A percentile compares a stretch with the other conserved stretches of the same genome.
Conservation (phyloP, 2,329 filamentous ascomycete species). For the Paraphaeosphaeria minitans region DNA sequence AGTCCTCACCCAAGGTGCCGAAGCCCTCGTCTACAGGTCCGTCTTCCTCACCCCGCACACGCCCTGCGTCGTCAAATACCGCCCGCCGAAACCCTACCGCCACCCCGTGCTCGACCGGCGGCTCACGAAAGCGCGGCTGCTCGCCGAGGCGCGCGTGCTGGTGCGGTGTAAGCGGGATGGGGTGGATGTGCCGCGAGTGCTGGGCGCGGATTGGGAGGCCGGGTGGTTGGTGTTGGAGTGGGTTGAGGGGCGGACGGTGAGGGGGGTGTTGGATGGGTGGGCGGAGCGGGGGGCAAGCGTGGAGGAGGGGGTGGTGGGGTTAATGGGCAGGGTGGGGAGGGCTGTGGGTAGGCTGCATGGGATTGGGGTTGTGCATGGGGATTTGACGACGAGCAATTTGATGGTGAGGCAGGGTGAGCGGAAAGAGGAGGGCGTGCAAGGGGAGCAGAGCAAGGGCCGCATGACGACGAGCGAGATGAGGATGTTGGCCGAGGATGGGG, state of each 20-base stretch:
- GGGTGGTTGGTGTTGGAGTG: conserved; percentile 62
- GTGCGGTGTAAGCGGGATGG: conserved; percentile 79
- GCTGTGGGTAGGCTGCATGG: conserved; percentile 79
- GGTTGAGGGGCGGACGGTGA: conserved; percentile 68
- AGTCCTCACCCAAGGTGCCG: conserved; percentile 91
- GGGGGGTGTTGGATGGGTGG: conserved; percentile 71
- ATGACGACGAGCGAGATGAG: conserved; percentile 29
- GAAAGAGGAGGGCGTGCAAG: not conserved
- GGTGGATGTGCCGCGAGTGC: conserved; percentile 79
- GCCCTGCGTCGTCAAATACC: conserved; percentile 85
- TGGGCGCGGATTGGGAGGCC: conserved; percentile 67
- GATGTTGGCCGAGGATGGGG: conserved; percentile 26
- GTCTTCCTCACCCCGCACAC: conserved; percentile 72
- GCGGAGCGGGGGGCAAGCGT: conserved; percentile 52
- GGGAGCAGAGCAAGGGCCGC: conserved; percentile 13
- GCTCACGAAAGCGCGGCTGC: conserved; percentile 82
- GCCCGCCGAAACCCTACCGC: conserved; percentile 87
- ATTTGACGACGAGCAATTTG: conserved; percentile 96
- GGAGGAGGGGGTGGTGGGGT: conserved; percentile 41
- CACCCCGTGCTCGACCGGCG: conserved; percentile 88
- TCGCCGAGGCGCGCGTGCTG: conserved; percentile 86
- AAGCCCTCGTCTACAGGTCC: conserved; percentile 90
- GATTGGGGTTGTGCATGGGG: conserved; percentile 88
- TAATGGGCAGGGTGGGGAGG: conserved; percentile 73
- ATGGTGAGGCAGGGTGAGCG: conserved; percentile 63